Base-by-base conservation (phyloP, 768 basidiomycete species). In the Pluteus cervinus region DNA sequence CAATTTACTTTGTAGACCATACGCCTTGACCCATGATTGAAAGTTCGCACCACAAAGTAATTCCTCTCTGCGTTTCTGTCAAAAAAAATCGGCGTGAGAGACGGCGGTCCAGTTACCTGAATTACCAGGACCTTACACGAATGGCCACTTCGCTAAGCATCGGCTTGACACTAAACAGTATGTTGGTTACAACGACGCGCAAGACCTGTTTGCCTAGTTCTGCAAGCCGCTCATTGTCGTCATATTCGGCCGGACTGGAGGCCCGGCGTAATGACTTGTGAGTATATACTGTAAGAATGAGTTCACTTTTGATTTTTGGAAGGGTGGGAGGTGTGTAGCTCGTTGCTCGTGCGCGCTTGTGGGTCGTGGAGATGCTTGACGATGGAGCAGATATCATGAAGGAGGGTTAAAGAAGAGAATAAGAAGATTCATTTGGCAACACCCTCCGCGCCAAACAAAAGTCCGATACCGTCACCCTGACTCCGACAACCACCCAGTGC, bases 221-320 rank as follows among this genome's bases (percentile, higher is more conserved):
- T 24, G 70, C 57, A 40, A 83, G 55, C 37, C 78, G 60, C 52
- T 77, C 76, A 45, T 77, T 78, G 53, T 81, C 77, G 18, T 62
- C 60, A 23, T 63, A 64, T 43, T 50, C 61, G 46, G 56, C 57
- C 16, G 40, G 35, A 11, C 46, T 59, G 25, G 47, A 45, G 44
- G 48, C 57, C 50, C 54, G 68, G 35, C 75, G 67, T 34, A 86
- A 64, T 14, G 81, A 81, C 48, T 58, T 68, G 52, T 87, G 84
- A 9, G 81, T 84, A 48, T 73, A 85, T 36, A 84, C 77, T 47
- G 81, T 73, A 36, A 86, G 69, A 46, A 78, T 61, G 24, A 76
- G 60, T 35, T 80, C 74, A 21, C 64, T 62, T 40, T 42, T 49
- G 33, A 75, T 61, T 52, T 62, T 66, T 30, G 76, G 82, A 43